Evolutionary conservation across 768 basidiomycete genomes (phyloP), one percentile per base, ranked within the genome.

Genomic region (Royoungia palumana): DNA sequence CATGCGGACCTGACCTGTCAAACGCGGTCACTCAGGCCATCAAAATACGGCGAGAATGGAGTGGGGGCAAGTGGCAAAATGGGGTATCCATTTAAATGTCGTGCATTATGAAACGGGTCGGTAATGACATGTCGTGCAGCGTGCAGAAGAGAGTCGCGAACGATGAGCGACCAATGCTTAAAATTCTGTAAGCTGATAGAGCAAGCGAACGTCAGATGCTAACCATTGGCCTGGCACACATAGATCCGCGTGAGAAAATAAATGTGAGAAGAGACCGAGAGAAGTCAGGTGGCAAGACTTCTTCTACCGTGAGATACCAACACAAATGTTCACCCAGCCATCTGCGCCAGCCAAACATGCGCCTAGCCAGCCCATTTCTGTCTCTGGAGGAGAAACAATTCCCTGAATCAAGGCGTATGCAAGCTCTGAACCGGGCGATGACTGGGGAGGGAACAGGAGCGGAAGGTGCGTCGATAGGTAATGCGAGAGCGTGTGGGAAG

Each of bases 301-400:
- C 34, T 43, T 47, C 59, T 66, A 67, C 38, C 65, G 63, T 38
- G 58, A 53, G 14, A 87, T 68, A 14, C 87, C 89, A 24, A 96
- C 73, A 62, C 92, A 94, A 45, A 97, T 76, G 64, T 89, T 88
- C 24, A 95, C 76, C 94, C 94, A 98, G 6, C 96, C 96, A 61
- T 98, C 96, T 12, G 93, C 91, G 8, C 93, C 94, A 12, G 86
- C 82, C 69, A 97, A 72, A 59, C 92, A 93, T 17, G 89, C 85
- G 10, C 91, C 88, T n/a, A 98, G 67, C 94, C 95, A 96, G 5
- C 87, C 92, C 69, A 97, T 76, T 62, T 98, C 95, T 6, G 92
- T 78, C 25, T 96, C 93, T 8, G 81, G 74, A 2, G 95, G 96
- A 2, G 86, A 70, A 3, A 78, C 68, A 17, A 97, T 83, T 12